Evolutionary conservation across 2,329 filamentous ascomycete genomes (phyloP).

Genomic region (Cladorrhinum sp.): DNA sequence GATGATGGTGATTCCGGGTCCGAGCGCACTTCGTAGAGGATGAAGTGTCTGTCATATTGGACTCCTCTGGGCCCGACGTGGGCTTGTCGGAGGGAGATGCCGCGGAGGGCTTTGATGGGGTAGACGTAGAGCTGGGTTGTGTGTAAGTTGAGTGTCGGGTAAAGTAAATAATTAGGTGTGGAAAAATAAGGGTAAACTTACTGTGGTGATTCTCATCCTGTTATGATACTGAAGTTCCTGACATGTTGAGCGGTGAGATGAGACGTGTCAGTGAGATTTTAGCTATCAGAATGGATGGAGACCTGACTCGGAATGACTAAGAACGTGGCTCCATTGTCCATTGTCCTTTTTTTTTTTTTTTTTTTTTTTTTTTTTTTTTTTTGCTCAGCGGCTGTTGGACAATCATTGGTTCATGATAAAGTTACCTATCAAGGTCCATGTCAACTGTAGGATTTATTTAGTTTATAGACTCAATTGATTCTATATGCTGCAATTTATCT

Average conservation of each 20-base stretch:
- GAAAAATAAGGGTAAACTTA: slow-evolving; percentile 7
- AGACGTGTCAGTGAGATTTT: background rate
- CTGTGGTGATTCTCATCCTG: slow-evolving; percentile 25
- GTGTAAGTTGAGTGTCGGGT: background rate
- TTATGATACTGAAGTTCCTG: too few relatives aligned
- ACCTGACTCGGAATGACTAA: background rate
- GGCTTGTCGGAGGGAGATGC: slow-evolving; percentile 52
- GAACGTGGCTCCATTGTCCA: background rate
- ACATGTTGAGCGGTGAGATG: too few relatives aligned
- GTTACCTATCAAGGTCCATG: too few relatives aligned
- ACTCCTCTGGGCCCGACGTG: slow-evolving; percentile 61
- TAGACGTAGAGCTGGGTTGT: slow-evolving; percentile 61
- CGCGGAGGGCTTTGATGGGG: slow-evolving; percentile 70
- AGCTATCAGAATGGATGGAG: background rate
- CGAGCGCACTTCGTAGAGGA: slow-evolving; percentile 55
- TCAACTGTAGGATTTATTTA: too few relatives aligned
- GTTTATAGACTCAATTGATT: too few relatives aligned
- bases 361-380: background rate
- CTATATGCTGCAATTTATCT: too few relatives aligned
- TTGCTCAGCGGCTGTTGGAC: too few relatives aligned
- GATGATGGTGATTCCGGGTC: background rate
- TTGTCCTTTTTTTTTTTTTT: background rate
- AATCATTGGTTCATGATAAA: too few relatives aligned
- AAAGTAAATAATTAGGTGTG: background rate
- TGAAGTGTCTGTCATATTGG: slow-evolving; percentile 65